Base-by-base conservation (phyloP, 2,329 filamentous ascomycete species). In the Neocatenulostroma microsporum region DNA sequence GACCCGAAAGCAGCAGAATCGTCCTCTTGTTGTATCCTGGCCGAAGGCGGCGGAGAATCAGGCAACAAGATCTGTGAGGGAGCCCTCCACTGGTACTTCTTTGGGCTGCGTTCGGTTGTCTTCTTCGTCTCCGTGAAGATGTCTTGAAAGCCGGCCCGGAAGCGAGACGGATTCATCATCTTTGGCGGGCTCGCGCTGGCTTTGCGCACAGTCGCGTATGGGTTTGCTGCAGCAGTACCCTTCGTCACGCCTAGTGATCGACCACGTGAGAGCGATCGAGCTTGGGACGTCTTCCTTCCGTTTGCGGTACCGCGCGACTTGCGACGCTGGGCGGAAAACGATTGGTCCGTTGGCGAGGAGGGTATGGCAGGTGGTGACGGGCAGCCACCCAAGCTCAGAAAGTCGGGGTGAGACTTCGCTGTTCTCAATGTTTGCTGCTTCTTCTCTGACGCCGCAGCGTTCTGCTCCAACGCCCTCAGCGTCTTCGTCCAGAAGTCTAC, bases 61-160 rank as follows among this genome's bases (percentile, higher is more conserved):
- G 66, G 61, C 9, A 63, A 50, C 23, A 42, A 41, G 26, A 55
- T 51, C 37, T 64, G 60, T 37, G 66, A 58, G 12, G 67, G 60
- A 44, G 63, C 55, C 31, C 69, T 65, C 28, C 74, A 56, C 42
- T 63, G 63, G 50, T 74, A 73, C 42, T 69, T 68, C 40, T 74
- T 58, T 15, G 57, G 47, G 37, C 55, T 48, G 21, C 49, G 44
- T 27, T 62, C 67, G 29, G 75, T 62, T 40, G 71, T n/a, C n/a
- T n/a, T n/a, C n/a, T n/a, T n/a, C n/a, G n/a, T 68, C 46, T 72
- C 66, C 25, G 66, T 62, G 73, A 74, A 78, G 55, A 54, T 63
- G 50, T 62, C 67, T 55, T 57, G 64, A 57, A 62, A 67, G 41
- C 59, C 59, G 15, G 58, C 47, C 10, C 60, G 60, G 45, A 62